phyloP scores from a whole-genome alignment of 345 rosid species.

The Citrus sinensis region DNA sequence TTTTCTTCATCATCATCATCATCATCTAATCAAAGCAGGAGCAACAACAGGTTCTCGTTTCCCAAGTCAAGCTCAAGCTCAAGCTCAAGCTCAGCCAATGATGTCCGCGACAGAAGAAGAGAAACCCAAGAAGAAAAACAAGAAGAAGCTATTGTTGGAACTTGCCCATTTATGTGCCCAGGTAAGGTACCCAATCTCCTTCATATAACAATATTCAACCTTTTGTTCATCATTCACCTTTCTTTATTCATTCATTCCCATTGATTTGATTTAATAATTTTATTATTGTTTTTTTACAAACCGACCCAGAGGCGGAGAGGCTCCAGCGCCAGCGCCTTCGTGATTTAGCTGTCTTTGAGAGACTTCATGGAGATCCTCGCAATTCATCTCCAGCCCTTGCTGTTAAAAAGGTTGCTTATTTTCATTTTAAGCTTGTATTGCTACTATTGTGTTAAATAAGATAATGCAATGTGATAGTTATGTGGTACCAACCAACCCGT shows the following conservation, averaged over 20 bases:
- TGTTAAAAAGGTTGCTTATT: constrained; percentile 65
- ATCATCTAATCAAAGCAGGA: not conserved
- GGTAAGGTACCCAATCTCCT: constrained; percentile 32
- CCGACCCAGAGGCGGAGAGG: constrained; percentile 56
- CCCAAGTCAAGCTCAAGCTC: too few species aligned
- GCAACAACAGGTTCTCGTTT: not conserved
- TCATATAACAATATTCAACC: not conserved
- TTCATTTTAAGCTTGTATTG: not conserved
- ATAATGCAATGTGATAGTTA: not conserved
- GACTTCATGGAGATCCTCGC: constrained; percentile 71
- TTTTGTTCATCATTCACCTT: not conserved
- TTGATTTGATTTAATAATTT: too few species aligned
- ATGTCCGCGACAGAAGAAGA: not conserved
- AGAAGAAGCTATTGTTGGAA: constrained; percentile 45
- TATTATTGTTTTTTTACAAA: too few species aligned
- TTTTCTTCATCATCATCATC: not conserved
- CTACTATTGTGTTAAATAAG: not conserved
- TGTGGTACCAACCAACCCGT: not conserved
- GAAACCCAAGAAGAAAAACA: not conserved
- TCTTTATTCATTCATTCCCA: not conserved
- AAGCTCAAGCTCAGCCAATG: not conserved
- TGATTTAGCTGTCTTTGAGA: constrained; percentile 76
- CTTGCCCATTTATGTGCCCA: constrained; percentile 89
- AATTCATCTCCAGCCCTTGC: constrained; percentile 68
- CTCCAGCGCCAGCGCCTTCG: constrained; percentile 67